Percentiles rank a stretch among this genome's conserved stretches.
phyloP scores from a whole-genome alignment of 2,329 filamentous ascomycete species.

The Fusarium siculi region DNA sequence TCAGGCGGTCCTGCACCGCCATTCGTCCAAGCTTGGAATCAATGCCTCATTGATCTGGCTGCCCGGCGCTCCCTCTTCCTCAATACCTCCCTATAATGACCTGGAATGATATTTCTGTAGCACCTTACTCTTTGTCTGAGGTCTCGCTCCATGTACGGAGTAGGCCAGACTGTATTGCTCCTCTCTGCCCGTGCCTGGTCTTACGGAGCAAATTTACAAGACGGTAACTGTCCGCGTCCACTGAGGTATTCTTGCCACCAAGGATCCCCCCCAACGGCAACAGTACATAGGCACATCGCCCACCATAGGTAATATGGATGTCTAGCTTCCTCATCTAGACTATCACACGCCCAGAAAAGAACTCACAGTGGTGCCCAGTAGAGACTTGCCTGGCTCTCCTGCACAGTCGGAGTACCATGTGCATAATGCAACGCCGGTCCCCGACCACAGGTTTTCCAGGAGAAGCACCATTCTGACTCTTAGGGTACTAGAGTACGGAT shows the following conservation, averaged over 20 bases:
- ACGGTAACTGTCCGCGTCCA: slow-evolving; percentile 8
- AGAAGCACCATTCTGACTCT: slow-evolving; percentile 27
- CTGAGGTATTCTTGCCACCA: slow-evolving; percentile 27
- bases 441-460: slow-evolving; percentile 14
- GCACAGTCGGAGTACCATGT: background rate
- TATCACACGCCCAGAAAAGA: slow-evolving; percentile 10
- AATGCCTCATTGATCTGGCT: slow-evolving; percentile 1
- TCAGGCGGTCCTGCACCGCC: background rate
- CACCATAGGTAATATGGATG: slow-evolving; percentile 4
- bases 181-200: slow-evolving; percentile 5
- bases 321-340: background rate
- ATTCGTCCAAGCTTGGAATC: background rate
- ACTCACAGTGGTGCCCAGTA: slow-evolving; percentile 6
- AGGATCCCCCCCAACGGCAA: slow-evolving; percentile 21
- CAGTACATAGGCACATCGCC: slow-evolving; percentile 19
- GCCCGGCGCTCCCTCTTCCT: background rate
- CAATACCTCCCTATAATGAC: background rate
- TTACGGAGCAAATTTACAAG: slow-evolving; percentile 3
- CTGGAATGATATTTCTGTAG: background rate
- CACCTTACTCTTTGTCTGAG: background rate
- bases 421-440: slow-evolving; percentile 10
- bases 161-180: background rate
- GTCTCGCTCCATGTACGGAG: slow-evolving; percentile 4
- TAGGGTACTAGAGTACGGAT: background rate
- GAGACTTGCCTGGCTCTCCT: background rate